Evolutionary conservation across 1,284 basidiomycete genomes (phyloP), one percentile per base, ranked within the genome.

Genomic region (Trichosporon sp.): DNA sequence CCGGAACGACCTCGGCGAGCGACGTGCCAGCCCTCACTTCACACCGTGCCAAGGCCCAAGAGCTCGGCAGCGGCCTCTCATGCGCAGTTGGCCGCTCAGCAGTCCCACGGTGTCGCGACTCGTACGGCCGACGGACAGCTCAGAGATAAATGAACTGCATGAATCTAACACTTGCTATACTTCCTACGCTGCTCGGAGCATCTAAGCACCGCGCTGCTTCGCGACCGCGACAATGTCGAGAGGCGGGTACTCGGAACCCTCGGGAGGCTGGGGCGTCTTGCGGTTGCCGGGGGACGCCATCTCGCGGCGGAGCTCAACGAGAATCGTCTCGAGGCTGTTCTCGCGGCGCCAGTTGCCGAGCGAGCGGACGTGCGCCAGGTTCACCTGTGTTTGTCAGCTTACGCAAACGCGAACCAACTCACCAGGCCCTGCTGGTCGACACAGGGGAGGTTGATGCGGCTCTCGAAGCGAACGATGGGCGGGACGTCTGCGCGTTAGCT

Each of bases 361-460:
- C 5, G 92, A 88, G 32, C 86, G 83, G 15, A 97, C 85, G 79
- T 90, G 91, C 68, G 82, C 68, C 21, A 87, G 84, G 78, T 95
- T 91, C 68, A 97, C 92, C 81, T 88, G 75, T 1, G 15, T 4
- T 13, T 25, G 66, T 69, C 35, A 35, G 47, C 21, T 25, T 11
- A 5, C 9, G 6, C 3, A 8, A 13, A 15, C 13, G 21, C 27
- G 2, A 21, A 12, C 7, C 0, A 63, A 76, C 83, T 70, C 69
- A 85, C 86, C 66, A 84, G 87, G 64, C 96, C 95, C 73, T 90
- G 87, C 7, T 83, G 78, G 74, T 87, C 88, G 73, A 99, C 95
- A 78, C 95, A 98, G 1, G 97, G 96, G n/a, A 99, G 86, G 82
- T 98, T 98, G 76, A 99, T 93, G 72, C 89, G 88, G 65, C 92